A percentile compares a stretch with the other conserved stretches of the same genome.
Conservation (phyloP, 148 eudicot species). For the Dianthus caryophyllus region DNA sequence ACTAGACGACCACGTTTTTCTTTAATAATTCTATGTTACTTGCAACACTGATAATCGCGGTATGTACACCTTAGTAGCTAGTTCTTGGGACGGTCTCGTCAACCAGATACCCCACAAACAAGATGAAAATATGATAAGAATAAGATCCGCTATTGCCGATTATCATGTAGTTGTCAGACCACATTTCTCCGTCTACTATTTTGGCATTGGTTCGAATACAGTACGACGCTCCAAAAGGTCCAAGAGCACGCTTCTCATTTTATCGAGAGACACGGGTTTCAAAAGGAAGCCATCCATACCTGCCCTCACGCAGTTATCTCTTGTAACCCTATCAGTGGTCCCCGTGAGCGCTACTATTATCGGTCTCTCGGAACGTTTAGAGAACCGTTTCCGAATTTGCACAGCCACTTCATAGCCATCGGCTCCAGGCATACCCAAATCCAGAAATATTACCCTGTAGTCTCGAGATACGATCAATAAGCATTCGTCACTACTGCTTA, state of each 20-base stretch:
- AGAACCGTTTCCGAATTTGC: constrained; percentile 45
- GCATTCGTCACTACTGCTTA: constrained; percentile 64
- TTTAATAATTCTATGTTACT: constrained; percentile 7
- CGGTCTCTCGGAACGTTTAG: constrained; percentile 55
- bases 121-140: constrained; percentile 6
- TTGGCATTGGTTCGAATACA: constrained; percentile 24
- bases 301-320: constrained; percentile 59
- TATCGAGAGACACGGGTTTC: constrained; percentile 81
- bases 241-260: constrained; percentile 66
- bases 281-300: constrained; percentile 74
- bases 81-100: background rate
- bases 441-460: constrained; percentile 60
- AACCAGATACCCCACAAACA: constrained; percentile 5
- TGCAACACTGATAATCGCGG: constrained; percentile 7
- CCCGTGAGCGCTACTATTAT: constrained; percentile 56
- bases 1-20: background rate
- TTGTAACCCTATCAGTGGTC: constrained; percentile 48
- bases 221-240: constrained; percentile 62
- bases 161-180: background rate
- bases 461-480: constrained; percentile 46
- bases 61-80: background rate
- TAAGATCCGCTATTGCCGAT: background rate
- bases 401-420: constrained; percentile 61
- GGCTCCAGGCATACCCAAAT: constrained; percentile 46
- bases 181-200: background rate